Base-by-base conservation (phyloP, 768 basidiomycete species). In the Dendrothele bispora region DNA sequence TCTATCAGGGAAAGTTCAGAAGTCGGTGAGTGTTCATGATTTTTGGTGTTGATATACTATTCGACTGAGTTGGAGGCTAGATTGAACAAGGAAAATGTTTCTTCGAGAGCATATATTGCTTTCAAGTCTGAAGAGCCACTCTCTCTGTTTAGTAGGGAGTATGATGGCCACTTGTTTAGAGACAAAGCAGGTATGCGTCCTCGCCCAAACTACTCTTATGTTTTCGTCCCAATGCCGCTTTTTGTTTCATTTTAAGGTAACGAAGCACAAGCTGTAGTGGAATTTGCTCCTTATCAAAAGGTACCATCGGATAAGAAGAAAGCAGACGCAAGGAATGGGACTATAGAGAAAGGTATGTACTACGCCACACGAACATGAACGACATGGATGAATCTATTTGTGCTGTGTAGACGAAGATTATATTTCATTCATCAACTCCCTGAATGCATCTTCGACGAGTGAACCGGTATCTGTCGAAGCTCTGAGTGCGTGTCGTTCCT, bases 251-350 rank as follows among this genome's bases (percentile, higher is more conserved):
- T n/a, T 2, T n/a, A 55, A 95, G 95, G 95, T 14, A 87, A 86
- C 57, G 91, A 95, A 61, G 90, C 83, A 2, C 77, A 86, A 40
- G 94, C 91, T 1, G 74, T 97, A 4, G 93, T 99, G 6, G 95
- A 99, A 66, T 98, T 89, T 59, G 89, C 97, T 0, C 92, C 94
- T 4, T 91, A 87, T 53, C 94, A 93, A 64, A 97, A 93, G 61
- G 67, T 87, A 10, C 91, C 94, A 0, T 60, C 77, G 0, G 83
- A 87, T 65, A 84, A 83, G 64, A 73, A 70, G 68, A 98, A 95
- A 67, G 62, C 64, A 0, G 95, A 99, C 58, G 78, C 78, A 28
- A 74, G 92, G 20, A 86, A 84, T 55, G 91, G 81, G 0, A 95
- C 94, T 0, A 95, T 99, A 46, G 92, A 95, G 55, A 83, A 89